phyloP scores from a whole-genome alignment of 148 eudicot species.

The Agrostemma githago region DNA sequence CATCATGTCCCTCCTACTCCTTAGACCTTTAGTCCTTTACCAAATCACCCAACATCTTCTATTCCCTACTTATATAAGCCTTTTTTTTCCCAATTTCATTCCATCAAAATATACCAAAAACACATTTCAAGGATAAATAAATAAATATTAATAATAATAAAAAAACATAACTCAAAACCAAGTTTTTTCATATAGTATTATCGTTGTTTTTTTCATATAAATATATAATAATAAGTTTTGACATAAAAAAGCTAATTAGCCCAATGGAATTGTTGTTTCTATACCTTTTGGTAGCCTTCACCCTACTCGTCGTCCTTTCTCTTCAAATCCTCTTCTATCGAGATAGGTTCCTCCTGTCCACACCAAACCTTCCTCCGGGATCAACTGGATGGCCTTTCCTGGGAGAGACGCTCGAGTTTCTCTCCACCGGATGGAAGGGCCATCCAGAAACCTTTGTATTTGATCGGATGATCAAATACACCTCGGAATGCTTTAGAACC shows the following conservation, averaged over 20 bases:
- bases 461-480: slow-evolving; percentile 27
- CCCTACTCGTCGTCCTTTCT: slow-evolving; percentile 17
- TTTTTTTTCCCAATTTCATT: not conserved
- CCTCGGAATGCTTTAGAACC: slow-evolving; percentile 28
- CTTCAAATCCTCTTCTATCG: slow-evolving; percentile 20
- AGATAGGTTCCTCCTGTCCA: not conserved
- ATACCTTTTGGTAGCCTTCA: slow-evolving; percentile 20
- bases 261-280: slow-evolving; percentile 21
- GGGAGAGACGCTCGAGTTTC: slow-evolving; percentile 39
- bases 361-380: slow-evolving; percentile 37
- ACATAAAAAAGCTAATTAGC: no score
- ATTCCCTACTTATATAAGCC: not conserved
- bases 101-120: not conserved
- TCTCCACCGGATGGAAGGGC: slow-evolving; percentile 30
- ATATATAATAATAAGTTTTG: no score
- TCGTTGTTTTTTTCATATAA: no score
- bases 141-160: no score
- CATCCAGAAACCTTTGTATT: slow-evolving; percentile 30
- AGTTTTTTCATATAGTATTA: slow-evolving; percentile 3
- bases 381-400: slow-evolving; percentile 34
- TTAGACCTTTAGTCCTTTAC: no score
- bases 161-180: no score
- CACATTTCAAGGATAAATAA: not conserved
- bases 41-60: no score
- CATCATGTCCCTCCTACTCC: no score